Evolutionary conservation across 2,329 filamentous ascomycete species (phyloP), one percentile per base, ranked within the genome.

Genomic region (Penicillium sp.): DNA sequence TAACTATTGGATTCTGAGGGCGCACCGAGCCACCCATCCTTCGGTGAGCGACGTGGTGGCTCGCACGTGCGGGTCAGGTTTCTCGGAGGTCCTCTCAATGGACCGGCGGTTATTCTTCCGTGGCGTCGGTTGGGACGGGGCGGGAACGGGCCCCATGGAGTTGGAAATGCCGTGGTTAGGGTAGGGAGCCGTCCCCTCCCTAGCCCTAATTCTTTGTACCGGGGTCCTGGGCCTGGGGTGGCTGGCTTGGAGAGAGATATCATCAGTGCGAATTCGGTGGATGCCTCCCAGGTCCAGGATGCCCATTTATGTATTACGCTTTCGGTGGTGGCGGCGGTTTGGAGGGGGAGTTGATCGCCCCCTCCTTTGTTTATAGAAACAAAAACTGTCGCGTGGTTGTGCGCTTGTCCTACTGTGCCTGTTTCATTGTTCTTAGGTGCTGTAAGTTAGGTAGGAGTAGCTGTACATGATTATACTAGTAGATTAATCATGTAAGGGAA

Each of bases 71-170:
- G 73, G 72, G 2, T 61, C 64, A 41, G 72, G 72, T 2, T 75
- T 66, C 45, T 58, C 62, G 10, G 64, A 64, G 12, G 70, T 74
- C 15, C 50, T 60, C 1, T 35, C 55, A 10, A 62, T 63, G 23
- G 70, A 74, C 51, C 53, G 58, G 21, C 63, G 67, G 36, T 21
- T 55, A 7, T 75, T 70, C 51, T 57, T 64, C n/a, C 68, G 72
- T 25, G 73, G 73, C 7, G 65, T 66, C 50, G 71, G 68, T 9
- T 75, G 72, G 72, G 72, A 75, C 62, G 70, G 72, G 7, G 61
- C 49, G 9, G 67, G 63, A 15, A 61, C 62, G 25, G 70, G 71
- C 15, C 65, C 68, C 19, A 67, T 73, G 66, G 70, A 74, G 56
- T 60, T 70, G n/a, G 72, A 73, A 54, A 62, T 33, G 33, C 42